Conservation (phyloP, 169 alveolate species). For the Plasmodium malariae region DNA sequence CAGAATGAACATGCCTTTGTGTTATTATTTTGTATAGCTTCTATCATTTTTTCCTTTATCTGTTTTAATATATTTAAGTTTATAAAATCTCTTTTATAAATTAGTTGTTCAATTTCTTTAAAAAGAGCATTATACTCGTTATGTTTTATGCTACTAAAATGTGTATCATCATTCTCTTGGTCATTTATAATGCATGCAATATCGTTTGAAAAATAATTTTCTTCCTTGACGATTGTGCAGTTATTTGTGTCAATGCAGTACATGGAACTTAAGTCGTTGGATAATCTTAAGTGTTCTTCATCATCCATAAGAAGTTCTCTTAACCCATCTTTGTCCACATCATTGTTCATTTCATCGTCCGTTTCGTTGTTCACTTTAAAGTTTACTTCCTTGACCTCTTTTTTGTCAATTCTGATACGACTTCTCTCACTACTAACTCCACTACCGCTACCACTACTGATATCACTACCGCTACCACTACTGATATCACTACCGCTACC, state of each 20-base stretch:
- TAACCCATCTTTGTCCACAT: neutral
- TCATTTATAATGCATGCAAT: constrained; percentile 9
- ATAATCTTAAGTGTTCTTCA: neutral
- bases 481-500: too few species aligned
- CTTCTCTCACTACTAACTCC: neutral
- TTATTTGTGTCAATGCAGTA: constrained; percentile 52
- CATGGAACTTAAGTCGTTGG: neutral
- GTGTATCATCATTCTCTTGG: constrained; percentile 6
- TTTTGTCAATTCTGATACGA: neutral
- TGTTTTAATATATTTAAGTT: constrained; percentile 24
- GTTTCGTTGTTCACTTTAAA: neutral
- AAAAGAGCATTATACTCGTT: constrained; percentile 17
- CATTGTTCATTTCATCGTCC: neutral
- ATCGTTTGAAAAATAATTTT: constrained; percentile 18
- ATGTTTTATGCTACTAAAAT: neutral
- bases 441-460: neutral
- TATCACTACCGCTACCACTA: too few species aligned
- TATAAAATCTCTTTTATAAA: constrained; percentile 53
- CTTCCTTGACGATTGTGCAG: constrained; percentile 23
- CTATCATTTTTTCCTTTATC: constrained; percentile 29
- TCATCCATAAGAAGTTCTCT: neutral
- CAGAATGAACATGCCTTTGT: constrained; percentile 23
- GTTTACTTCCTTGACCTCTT: too few species aligned
- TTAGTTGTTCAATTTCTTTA: constrained; percentile 44
- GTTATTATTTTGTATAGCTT: constrained; percentile 18